Conservation (phyloP, 352 stramenopile species). For the Phytophthora ohioensis region DNA sequence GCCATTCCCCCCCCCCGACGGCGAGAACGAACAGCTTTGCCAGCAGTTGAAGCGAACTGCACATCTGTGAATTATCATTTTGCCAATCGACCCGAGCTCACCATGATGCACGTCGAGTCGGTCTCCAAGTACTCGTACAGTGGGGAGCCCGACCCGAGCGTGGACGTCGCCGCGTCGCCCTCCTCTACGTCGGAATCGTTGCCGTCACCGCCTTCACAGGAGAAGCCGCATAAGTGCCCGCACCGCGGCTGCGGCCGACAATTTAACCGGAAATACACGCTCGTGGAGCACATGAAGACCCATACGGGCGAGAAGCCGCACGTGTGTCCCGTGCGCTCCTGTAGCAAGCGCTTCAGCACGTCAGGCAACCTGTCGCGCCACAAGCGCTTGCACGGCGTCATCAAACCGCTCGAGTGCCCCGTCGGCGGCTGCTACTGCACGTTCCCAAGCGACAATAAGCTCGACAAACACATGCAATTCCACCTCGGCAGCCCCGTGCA, state of each 20-base stretch:
- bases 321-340: slow-evolving; percentile 47
- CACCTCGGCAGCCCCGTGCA: slow-evolving; percentile 55
- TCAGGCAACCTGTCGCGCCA: slow-evolving; percentile 65
- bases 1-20: slow-evolving; percentile 15
- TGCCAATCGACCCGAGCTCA: slow-evolving; percentile 24
- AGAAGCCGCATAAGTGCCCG: slow-evolving; percentile 34
- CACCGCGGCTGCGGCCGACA: slow-evolving; percentile 31
- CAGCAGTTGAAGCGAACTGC: slow-evolving; percentile 11
- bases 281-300: slow-evolving; percentile 64
- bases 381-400: slow-evolving; percentile 57
- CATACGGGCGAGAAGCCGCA: slow-evolving; percentile 65
- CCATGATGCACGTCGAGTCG: slow-evolving; percentile 33
- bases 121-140: slow-evolving; percentile 26
- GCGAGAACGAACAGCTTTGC: slow-evolving; percentile 6
- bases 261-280: slow-evolving; percentile 62
- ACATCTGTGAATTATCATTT: slow-evolving; percentile 22
- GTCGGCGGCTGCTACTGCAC: slow-evolving; percentile 49
- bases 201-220: neutral
- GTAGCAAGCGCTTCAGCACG: slow-evolving; percentile 63
- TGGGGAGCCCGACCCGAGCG: slow-evolving; percentile 2
- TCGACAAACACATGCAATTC: slow-evolving; percentile 68
- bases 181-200: slow-evolving; percentile 15
- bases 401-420: slow-evolving; percentile 47
- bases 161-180: slow-evolving; percentile 2
- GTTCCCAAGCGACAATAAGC: slow-evolving; percentile 58